Base-by-base conservation (phyloP, 257 asterid species). In the Paulownia fortunei region DNA sequence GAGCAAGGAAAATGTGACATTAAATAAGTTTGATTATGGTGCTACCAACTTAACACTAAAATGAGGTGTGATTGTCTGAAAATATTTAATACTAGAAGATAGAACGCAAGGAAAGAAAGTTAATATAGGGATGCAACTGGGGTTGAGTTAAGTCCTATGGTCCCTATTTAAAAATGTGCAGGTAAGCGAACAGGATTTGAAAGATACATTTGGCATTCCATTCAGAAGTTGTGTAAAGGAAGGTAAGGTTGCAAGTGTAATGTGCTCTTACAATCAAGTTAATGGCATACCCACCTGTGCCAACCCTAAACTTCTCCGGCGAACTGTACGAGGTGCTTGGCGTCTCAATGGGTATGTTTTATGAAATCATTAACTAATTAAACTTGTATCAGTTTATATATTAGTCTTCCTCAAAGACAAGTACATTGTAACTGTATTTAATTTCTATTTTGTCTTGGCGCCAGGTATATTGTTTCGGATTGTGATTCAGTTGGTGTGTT, bases 221-320 rank as follows among this genome's bases (percentile, higher is more conserved):
- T 93, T 93, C 76, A 81, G 90, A 84, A 87, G 92, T 18, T 93
- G 98, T 81, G 96, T 93, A 1, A 82, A 75, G 88, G 90, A 91
- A 59, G 98, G 98, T 51, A 85, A 93, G 16, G 98, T 90, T 8
- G 97, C 96, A 16, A 93, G 98, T 83, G 94, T 93, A 27, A 93
- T 91, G 98, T 93, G 98, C 52, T 93, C 98, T 41, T 93, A 91
- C 89, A 93, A 93, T 82, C 96, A 91, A 84, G 98, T 93, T 37
- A 93, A 93, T 37, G 98, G 98, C 67, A 16, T 90, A n/a, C 96
- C 98, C 0, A 85, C 96, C 24, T 93, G 98, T 61, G 98, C 97
- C 2, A 96, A 93, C 56, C 97, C 96, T 12, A 65, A 77, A 59
- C 91, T 93, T 44, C 95, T 93, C 44, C 86, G 86, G 5, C 84